phyloP scores from a whole-genome alignment of 495 filamentous ascomycete species.

The Penicillium cosmopolitanum region DNA sequence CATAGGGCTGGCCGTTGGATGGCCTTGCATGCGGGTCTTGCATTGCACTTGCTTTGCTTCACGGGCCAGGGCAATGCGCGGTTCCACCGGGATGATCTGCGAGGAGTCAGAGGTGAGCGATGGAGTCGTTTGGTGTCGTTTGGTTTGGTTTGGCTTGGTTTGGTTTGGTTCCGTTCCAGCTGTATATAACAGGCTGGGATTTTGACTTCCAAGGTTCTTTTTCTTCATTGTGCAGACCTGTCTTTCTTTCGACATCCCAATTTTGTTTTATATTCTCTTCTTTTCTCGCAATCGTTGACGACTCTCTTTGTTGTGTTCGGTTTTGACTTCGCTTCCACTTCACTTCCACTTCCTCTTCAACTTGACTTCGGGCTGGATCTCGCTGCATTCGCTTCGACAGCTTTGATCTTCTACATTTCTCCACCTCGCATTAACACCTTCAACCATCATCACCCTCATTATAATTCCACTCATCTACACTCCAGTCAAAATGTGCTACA shows the following conservation, averaged over 20 bases:
- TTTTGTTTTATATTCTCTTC: neutral
- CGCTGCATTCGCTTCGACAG: neutral
- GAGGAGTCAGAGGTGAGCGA: neutral
- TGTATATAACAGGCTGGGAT: neutral
- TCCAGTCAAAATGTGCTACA: slow-evolving; percentile 65
- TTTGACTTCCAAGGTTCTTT: no score
- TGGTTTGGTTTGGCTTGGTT: no score
- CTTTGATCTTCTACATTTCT: neutral
- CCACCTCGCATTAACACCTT: neutral
- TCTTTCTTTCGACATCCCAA: neutral
- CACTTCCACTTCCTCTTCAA: neutral
- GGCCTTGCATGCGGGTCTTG: slow-evolving; percentile 2
- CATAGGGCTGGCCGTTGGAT: slow-evolving; percentile 9
- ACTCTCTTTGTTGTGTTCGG: neutral
- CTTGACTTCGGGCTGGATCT: neutral
- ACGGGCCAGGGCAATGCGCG: slow-evolving; percentile 2
- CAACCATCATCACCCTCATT: neutral
- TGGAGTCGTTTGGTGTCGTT: no score
- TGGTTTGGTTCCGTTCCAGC: neutral
- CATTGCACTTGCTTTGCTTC: neutral
- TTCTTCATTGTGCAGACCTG: neutral
- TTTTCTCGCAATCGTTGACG: neutral
- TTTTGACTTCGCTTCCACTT: neutral
- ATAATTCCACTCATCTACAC: neutral
- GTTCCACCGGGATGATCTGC: slow-evolving; percentile 3